phyloP scores from a whole-genome alignment of 352 stramenopile genomes.

The Phytophthora europaea region DNA sequence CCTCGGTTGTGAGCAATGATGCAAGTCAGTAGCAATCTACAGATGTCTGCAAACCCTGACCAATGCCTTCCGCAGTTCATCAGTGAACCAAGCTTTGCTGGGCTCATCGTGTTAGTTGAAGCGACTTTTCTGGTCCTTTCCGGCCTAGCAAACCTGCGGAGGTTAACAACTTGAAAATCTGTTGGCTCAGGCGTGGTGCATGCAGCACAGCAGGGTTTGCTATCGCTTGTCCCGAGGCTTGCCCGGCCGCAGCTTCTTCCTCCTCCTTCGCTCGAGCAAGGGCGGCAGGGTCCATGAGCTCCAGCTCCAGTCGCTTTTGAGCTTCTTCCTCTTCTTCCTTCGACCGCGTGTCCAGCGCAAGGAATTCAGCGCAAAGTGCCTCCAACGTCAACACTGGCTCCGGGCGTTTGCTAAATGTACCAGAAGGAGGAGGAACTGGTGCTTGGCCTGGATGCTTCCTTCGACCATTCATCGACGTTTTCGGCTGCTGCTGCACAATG shows the following conservation, averaged over 20 bases:
- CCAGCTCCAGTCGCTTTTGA: slow-evolving; percentile 42
- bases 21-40: too few relatives aligned
- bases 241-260: slow-evolving; percentile 29
- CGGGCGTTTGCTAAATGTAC: slow-evolving; percentile 4
- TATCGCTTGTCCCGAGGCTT: neutral
- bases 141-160: neutral
- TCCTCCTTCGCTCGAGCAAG: slow-evolving; percentile 42
- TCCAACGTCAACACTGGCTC: slow-evolving; percentile 32
- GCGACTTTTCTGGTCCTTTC: neutral
- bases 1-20: neutral
- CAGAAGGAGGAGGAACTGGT: neutral
- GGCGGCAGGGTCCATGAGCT: slow-evolving; percentile 39
- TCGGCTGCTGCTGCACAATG: slow-evolving; percentile 1
- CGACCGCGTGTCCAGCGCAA: slow-evolving; percentile 44
- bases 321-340: slow-evolving; percentile 51
- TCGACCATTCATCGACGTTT: slow-evolving; percentile 5
- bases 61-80: neutral
- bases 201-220: neutral
- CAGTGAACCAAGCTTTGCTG: neutral
- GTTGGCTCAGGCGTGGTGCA: neutral
- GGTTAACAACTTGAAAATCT: neutral
- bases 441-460: neutral
- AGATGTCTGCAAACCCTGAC: neutral
- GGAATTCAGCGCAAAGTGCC: slow-evolving; percentile 41
- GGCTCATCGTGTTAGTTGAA: neutral